Percentiles rank a stretch among this genome's conserved stretches.
These are phyloP conservation scores for Calonectria fujianensis DNA, from an alignment of 2,329 filamentous ascomycete species.

Conservation along the genomic window DNA sequence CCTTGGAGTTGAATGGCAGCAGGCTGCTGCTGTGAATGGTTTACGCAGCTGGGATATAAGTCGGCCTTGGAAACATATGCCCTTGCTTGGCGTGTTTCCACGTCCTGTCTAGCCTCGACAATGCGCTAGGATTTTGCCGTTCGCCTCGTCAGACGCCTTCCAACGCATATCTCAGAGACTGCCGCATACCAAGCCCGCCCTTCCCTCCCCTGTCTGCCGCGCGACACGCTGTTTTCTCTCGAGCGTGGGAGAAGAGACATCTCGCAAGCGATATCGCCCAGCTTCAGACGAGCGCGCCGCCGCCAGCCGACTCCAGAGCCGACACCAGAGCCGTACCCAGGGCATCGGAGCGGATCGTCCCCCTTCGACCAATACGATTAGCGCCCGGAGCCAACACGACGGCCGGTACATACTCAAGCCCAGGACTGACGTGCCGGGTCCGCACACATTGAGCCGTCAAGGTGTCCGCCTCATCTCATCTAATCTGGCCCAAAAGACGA, in stretches of 20 bases:
- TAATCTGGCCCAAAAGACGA: slow-evolving; percentile 12
- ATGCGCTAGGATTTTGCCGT: background rate
- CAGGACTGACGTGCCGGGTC: slow-evolving; percentile 31
- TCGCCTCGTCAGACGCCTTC: slow-evolving; percentile 22
- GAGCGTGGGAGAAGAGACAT: slow-evolving; percentile 16
- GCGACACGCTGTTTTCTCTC: slow-evolving; percentile 19
- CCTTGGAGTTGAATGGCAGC: background rate
- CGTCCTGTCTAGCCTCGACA: background rate
- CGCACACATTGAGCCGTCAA: slow-evolving; percentile 44
- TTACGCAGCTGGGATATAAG: slow-evolving; percentile 15
- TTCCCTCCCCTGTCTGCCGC: slow-evolving; percentile 14
- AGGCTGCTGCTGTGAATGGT: background rate
- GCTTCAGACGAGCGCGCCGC: background rate
- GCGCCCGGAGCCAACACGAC: slow-evolving; percentile 33
- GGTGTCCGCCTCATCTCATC: slow-evolving; percentile 42
- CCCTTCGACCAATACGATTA: slow-evolving; percentile 33
- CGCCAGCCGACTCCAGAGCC: background rate
- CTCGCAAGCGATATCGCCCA: slow-evolving; percentile 8
- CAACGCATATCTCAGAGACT: slow-evolving; percentile 22
- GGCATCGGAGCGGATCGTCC: slow-evolving; percentile 25
- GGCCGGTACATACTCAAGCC: slow-evolving; percentile 11
- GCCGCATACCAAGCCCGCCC: slow-evolving; percentile 17
- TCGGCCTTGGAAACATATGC: background rate
- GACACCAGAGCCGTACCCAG: slow-evolving; percentile 8
- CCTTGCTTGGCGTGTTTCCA: background rate